A percentile compares a stretch with the other conserved stretches of the same genome.
Conservation (phyloP, 1,284 basidiomycete genomes). For the Ganoderma lucidum region DNA sequence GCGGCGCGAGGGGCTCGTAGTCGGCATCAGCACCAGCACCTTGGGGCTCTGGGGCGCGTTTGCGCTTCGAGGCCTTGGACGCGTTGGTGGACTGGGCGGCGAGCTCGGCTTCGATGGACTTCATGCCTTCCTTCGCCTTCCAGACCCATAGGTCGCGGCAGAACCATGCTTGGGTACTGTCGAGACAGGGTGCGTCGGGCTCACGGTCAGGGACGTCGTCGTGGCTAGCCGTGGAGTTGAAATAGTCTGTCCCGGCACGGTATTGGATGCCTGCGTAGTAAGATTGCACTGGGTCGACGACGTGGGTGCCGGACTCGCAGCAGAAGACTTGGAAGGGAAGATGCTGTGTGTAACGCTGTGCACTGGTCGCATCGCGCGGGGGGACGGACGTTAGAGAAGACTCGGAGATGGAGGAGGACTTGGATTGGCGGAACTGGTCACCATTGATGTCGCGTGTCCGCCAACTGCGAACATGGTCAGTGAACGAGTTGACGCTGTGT, state of each 20-base stretch:
- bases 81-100: constrained; percentile 19
- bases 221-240: constrained; percentile 70
- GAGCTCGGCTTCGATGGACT: constrained; percentile 45
- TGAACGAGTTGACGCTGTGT: background rate
- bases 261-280: constrained; percentile 91
- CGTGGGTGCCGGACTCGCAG: constrained; percentile 95
- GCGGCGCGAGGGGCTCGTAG: constrained; percentile 39
- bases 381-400: constrained; percentile 68
- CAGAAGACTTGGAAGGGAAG: constrained; percentile 97
- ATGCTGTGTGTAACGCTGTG: constrained; percentile 86
- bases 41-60: constrained; percentile 20
- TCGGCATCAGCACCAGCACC: constrained; percentile 8
- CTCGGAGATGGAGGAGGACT: constrained; percentile 89
- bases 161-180: constrained; percentile 95
- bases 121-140: constrained; percentile 79
- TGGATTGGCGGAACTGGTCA: constrained; percentile 94
- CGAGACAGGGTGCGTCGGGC: constrained; percentile 87
- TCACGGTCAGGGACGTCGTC: constrained; percentile 65
- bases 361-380: constrained; percentile 83
- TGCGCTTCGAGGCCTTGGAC: constrained; percentile 34
- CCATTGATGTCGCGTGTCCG: constrained; percentile 94
- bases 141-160: constrained; percentile 93
- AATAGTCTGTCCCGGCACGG: constrained; percentile 79
- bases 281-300: constrained; percentile 92
- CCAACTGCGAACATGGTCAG: constrained; percentile 65